These are phyloP conservation scores for Dipsacomyces acuminosporus DNA, from an alignment of 371 early-diverging fungal genomes.

Conservation along the genomic window DNA sequence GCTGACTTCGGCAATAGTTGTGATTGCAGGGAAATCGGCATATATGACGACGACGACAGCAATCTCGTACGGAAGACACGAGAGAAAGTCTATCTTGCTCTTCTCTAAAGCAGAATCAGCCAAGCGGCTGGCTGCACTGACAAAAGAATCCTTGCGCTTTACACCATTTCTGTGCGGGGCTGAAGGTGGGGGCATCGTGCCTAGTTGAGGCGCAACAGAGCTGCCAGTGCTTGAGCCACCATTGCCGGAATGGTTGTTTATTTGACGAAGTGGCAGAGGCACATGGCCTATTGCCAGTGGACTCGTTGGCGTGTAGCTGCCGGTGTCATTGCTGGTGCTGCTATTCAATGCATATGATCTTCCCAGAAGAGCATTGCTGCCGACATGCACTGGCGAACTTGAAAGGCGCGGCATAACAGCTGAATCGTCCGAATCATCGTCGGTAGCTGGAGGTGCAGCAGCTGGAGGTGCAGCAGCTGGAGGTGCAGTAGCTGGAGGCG, in stretches of 20 bases:
- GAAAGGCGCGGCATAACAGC: too few species aligned
- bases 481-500: conserved; percentile 2
- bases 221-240: conserved; percentile 1
- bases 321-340: not conserved
- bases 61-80: conserved; percentile 54
- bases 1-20: conserved; percentile 52
- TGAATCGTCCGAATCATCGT: not conserved
- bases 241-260: too few species aligned
- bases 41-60: conserved; percentile 53
- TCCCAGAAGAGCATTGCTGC: too few species aligned
- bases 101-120: conserved; percentile 6
- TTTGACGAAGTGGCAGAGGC: conserved; percentile 17
- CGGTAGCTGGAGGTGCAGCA: conserved; percentile 1
- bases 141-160: conserved; percentile 43
- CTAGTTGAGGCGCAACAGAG: not conserved
- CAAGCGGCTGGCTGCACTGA: conserved; percentile 15
- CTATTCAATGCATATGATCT: too few species aligned
- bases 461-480: conserved; percentile 3
- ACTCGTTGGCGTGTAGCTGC: conserved; percentile 26
- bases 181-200: not conserved
- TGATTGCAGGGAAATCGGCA: conserved; percentile 50
- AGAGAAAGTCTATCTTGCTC: conserved; percentile 51
- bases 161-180: conserved; percentile 2
- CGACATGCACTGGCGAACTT: too few species aligned
- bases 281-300: conserved; percentile 22